These are phyloP conservation scores for Cercophora newfieldiana DNA, from an alignment of 495 filamentous ascomycete species.

Conservation along the genomic window DNA sequence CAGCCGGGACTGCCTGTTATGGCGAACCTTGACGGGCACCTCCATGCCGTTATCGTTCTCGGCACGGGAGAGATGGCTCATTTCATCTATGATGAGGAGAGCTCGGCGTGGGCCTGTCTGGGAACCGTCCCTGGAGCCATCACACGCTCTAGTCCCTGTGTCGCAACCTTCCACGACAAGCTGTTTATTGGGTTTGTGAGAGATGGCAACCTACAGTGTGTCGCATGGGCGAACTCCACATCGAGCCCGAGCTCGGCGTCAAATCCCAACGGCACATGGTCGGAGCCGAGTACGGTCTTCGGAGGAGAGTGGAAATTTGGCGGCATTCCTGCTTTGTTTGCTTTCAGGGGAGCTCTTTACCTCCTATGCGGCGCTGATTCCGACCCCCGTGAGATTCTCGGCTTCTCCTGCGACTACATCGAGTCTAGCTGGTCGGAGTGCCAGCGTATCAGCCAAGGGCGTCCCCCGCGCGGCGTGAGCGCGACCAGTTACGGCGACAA, in stretches of 20 bases:
- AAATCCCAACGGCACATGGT: conserved; percentile 20
- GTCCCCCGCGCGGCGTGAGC: conserved; percentile 28
- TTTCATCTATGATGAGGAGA: conserved; percentile 28
- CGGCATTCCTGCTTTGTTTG: conserved; percentile 32
- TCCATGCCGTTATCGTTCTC: conserved; percentile 30
- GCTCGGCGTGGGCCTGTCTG: conserved; percentile 20
- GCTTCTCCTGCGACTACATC: conserved; percentile 27
- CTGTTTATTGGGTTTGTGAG: conserved; percentile 32
- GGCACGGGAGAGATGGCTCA: conserved; percentile 30
- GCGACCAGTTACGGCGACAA: conserved; percentile 34
- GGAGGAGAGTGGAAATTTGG: conserved; percentile 14
- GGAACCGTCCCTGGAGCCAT: conserved; percentile 15
- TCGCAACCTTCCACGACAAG: conserved; percentile 34
- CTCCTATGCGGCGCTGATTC: conserved; percentile 25
- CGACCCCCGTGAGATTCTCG: conserved; percentile 27
- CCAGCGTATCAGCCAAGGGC: conserved; percentile 29
- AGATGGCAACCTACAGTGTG: conserved; percentile 23
- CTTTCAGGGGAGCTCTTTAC: conserved; percentile 27
- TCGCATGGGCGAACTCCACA: conserved; percentile 22
- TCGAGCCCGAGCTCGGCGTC: conserved; percentile 4
- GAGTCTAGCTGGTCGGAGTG: conserved; percentile 25
- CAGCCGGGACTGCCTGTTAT: conserved; percentile 31
- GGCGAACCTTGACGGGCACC: conserved; percentile 30
- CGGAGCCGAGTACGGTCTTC: conserved; percentile 18
- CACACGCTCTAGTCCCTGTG: conserved; percentile 25